Evolutionary conservation across 441 rosid genomes (phyloP).

Genomic region (Jatropha multifida): DNA sequence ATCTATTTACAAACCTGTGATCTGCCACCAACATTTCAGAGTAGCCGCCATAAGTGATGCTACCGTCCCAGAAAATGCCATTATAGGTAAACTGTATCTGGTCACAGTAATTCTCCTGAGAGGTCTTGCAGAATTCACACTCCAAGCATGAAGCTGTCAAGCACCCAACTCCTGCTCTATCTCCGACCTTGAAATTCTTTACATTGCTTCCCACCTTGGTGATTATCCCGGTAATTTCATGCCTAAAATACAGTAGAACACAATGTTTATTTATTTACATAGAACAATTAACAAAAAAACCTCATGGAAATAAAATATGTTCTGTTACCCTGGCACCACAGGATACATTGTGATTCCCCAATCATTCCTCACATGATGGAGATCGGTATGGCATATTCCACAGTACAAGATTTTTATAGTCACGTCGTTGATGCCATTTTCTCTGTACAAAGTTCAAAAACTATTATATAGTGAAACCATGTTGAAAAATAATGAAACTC

Average conservation of each 20-base stretch:
- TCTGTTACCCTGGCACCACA: slow-evolving; percentile 67
- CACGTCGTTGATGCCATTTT: slow-evolving; percentile 67
- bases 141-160: slow-evolving; percentile 53
- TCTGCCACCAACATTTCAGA: slow-evolving; percentile 58
- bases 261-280: too few relatives aligned
- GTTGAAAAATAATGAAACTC: too few relatives aligned
- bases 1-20: slow-evolving; percentile 31
- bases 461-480: background rate
- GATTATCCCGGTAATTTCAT: slow-evolving; percentile 65
- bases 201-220: slow-evolving; percentile 56
- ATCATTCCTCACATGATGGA: slow-evolving; percentile 56
- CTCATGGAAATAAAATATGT: too few relatives aligned
- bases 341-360: slow-evolving; percentile 87
- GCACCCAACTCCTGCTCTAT: slow-evolving; percentile 67
- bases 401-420: slow-evolving; percentile 66
- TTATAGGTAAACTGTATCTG: slow-evolving; percentile 51
- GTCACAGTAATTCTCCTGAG: slow-evolving; percentile 66
- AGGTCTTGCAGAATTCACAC: slow-evolving; percentile 55
- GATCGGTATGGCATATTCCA: slow-evolving; percentile 77
- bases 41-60: slow-evolving; percentile 58
- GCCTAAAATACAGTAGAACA: slow-evolving; percentile 33
- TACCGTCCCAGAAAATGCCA: slow-evolving; percentile 62
- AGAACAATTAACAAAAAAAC: too few relatives aligned
- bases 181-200: slow-evolving; percentile 54
- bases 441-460: slow-evolving; percentile 33